Conservation (phyloP, 306 rosid species). For the Coriaria nepalensis region DNA sequence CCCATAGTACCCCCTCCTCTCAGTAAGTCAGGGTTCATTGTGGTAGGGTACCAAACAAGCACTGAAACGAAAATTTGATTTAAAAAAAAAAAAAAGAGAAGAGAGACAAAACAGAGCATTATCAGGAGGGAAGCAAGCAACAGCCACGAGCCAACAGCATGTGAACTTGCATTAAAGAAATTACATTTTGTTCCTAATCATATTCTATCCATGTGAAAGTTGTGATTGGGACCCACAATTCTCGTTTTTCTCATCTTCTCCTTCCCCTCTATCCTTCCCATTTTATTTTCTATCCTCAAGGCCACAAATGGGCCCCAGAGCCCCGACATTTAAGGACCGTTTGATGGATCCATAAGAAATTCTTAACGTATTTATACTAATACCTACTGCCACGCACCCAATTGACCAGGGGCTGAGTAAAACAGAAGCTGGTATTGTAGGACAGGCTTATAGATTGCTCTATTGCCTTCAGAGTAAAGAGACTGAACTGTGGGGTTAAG, state of each 20-base stretch:
- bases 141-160: constrained; percentile 7
- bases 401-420: not conserved
- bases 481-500: constrained; percentile 6
- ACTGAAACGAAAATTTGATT: not conserved
- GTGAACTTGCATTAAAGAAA: constrained; percentile 9
- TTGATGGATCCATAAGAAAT: too few relatives aligned
- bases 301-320: not conserved
- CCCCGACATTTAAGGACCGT: too few relatives aligned
- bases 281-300: constrained; percentile 11
- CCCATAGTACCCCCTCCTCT: not conserved
- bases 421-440: constrained; percentile 5
- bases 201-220: constrained; percentile 9
- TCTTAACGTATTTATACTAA: too few relatives aligned
- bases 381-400: too few relatives aligned
- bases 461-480: not conserved
- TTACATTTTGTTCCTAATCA: too few relatives aligned
- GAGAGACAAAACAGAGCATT: not conserved
- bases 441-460: not conserved
- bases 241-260: constrained; percentile 8
- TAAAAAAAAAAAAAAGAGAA: not conserved
- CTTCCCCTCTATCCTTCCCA: not conserved
- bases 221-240: constrained; percentile 16
- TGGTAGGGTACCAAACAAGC: not conserved
- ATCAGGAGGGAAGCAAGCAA: not conserved
- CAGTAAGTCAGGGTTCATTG: constrained; percentile 3